A percentile compares a stretch with the other conserved stretches of the same genome.
These are phyloP conservation scores for Lablab purpureus DNA, from an alignment of 306 rosid species.

Conservation along the genomic window DNA sequence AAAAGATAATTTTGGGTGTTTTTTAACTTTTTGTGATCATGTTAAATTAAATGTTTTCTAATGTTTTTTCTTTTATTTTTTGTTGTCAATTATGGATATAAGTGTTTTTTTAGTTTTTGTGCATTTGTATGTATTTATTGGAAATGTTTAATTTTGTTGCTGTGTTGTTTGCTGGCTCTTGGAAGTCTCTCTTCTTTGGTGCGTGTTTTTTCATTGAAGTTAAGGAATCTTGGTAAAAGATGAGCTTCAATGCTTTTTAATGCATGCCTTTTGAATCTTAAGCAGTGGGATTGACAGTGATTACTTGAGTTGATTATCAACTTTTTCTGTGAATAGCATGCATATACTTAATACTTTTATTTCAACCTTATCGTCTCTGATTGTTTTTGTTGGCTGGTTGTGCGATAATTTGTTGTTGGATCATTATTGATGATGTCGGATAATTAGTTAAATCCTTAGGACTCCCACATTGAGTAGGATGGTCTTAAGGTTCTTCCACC, in stretches of 20 bases:
- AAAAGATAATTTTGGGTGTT: neutral
- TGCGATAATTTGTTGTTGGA: neutral
- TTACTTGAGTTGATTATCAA: neutral
- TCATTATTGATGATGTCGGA: no score
- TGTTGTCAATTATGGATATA: neutral
- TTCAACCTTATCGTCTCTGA: neutral
- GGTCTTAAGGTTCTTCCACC: no score
- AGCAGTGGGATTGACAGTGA: neutral
- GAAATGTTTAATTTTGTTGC: constrained; percentile 13
- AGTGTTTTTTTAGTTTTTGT: neutral
- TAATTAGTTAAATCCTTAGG: no score
- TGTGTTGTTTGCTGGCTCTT: constrained; percentile 3
- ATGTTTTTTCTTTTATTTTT: neutral
- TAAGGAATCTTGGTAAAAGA: neutral
- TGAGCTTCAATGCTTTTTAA: neutral
- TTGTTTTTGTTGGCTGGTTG: neutral
- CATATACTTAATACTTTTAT: neutral
- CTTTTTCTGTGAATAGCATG: neutral
- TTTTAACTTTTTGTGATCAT: constrained; percentile 8
- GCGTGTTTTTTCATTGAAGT: neutral
- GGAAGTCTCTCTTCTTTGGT: neutral
- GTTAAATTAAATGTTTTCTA: neutral
- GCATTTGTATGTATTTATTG: neutral
- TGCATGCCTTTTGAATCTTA: neutral
- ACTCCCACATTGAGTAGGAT: no score